These are phyloP conservation scores for Glarea lozoyensis DNA, from an alignment of 495 filamentous ascomycete species.

Conservation along the genomic window DNA sequence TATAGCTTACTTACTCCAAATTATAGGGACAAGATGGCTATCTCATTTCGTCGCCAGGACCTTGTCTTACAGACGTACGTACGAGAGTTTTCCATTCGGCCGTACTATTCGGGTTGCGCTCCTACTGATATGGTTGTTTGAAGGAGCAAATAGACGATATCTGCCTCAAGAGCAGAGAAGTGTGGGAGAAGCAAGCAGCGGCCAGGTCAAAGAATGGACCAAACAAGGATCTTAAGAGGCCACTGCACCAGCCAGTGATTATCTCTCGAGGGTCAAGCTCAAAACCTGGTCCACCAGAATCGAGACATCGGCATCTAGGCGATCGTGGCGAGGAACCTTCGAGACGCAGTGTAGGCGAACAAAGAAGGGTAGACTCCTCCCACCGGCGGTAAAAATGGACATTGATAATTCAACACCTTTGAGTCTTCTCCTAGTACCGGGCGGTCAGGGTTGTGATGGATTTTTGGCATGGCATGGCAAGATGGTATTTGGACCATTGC, in stretches of 20 bases:
- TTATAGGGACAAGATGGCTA: conserved; percentile 46
- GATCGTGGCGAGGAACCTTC: conserved; percentile 12
- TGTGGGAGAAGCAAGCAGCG: conserved; percentile 48
- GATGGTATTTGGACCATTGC: too few relatives aligned
- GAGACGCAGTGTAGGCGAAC: conserved; percentile 11
- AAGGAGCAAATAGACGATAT: conserved; percentile 53
- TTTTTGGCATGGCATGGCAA: too few relatives aligned
- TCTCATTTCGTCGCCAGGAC: conserved; percentile 44
- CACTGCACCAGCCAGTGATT: conserved; percentile 43
- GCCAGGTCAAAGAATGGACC: conserved; percentile 35
- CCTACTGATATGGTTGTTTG: conserved; percentile 1
- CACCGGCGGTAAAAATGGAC: too few relatives aligned
- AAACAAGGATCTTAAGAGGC: conserved; percentile 41
- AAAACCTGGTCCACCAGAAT: conserved; percentile 6
- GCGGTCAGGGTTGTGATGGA: too few relatives aligned
- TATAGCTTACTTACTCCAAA: conserved; percentile 22
- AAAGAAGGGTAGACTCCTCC: background rate
- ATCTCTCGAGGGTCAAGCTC: conserved; percentile 31
- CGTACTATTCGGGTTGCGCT: conserved; percentile 2
- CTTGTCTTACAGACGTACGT: conserved; percentile 46
- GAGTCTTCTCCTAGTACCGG: too few relatives aligned
- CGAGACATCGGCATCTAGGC: conserved; percentile 6
- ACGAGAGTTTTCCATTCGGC: background rate
- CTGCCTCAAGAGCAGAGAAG: conserved; percentile 43
- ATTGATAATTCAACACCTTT: too few relatives aligned